Evolutionary conservation across 2,329 filamentous ascomycete species (phyloP).

Genomic region (Aspergillus fumigatiaffinis): DNA sequence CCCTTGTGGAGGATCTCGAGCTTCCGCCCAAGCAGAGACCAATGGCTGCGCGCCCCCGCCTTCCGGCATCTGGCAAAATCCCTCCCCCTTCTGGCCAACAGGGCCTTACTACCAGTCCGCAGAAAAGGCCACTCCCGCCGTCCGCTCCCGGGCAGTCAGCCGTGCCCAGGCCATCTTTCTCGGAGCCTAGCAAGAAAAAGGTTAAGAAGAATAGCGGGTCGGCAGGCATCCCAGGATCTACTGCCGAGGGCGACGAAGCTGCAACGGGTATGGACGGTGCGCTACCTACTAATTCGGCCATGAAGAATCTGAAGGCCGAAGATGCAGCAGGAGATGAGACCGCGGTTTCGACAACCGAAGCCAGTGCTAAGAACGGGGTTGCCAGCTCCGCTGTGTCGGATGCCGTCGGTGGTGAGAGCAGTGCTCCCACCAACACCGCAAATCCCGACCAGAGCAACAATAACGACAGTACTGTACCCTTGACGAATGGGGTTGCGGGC

Average conservation of each 20-base stretch:
- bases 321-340: slow-evolving; percentile 11
- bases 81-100: slow-evolving; percentile 29
- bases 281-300: slow-evolving; percentile 7
- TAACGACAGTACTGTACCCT: slow-evolving; percentile 37
- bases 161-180: slow-evolving; percentile 22
- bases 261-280: slow-evolving; percentile 13
- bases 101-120: slow-evolving; percentile 35
- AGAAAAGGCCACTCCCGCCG: slow-evolving; percentile 37
- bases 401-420: slow-evolving; percentile 9
- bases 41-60: slow-evolving; percentile 39
- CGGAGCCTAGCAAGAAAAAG: slow-evolving; percentile 42
- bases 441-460: slow-evolving; percentile 18
- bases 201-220: slow-evolving; percentile 39
- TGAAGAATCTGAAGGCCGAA: slow-evolving; percentile 47
- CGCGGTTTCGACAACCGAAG: slow-evolving; percentile 8
- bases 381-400: slow-evolving; percentile 13
- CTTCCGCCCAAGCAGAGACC: slow-evolving; percentile 82
- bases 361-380: slow-evolving; percentile 11
- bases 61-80: slow-evolving; percentile 46
- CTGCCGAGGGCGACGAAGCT: slow-evolving; percentile 26
- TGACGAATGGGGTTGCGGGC: slow-evolving; percentile 57
- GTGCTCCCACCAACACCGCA: slow-evolving; percentile 6
- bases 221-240: slow-evolving; percentile 21
- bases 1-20: slow-evolving; percentile 90
- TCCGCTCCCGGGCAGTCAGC: slow-evolving; percentile 17